A percentile compares a stretch with the other conserved stretches of the same genome.
Evolutionary conservation across 2,329 filamentous ascomycete species (phyloP).

Genomic region (Cytospora piceicola): DNA sequence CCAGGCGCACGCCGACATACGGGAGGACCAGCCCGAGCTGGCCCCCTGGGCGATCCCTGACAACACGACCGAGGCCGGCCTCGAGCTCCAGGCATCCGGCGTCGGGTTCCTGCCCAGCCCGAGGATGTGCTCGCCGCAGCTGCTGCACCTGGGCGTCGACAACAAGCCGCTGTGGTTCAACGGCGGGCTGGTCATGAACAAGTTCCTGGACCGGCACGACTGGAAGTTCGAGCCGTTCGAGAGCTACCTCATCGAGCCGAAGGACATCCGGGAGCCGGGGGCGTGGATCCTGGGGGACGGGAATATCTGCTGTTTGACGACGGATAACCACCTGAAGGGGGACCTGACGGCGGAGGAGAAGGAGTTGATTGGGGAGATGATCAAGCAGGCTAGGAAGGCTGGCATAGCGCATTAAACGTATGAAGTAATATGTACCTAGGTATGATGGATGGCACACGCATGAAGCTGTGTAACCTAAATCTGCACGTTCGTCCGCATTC

Average conservation of each 20-base stretch:
- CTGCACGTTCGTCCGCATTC: neutral
- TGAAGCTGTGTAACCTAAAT: neutral
- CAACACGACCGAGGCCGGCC: constrained; percentile 5
- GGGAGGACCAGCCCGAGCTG: constrained; percentile 23
- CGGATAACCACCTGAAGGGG: constrained; percentile 33
- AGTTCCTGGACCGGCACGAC: constrained; percentile 44
- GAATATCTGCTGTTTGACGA: constrained; percentile 43
- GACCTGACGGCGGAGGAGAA: constrained; percentile 37
- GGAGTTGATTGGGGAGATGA: constrained; percentile 38
- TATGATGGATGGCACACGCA: neutral
- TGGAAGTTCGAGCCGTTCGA: constrained; percentile 43
- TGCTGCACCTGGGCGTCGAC: constrained; percentile 47
- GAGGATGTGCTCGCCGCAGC: constrained; percentile 49
- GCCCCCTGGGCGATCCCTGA: constrained; percentile 3
- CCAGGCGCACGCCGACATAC: constrained; percentile 30
- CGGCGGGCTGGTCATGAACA: constrained; percentile 48
- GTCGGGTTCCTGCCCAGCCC: constrained; percentile 32
- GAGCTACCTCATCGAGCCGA: constrained; percentile 40
- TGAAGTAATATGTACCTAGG: neutral
- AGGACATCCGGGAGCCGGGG: constrained; percentile 34
- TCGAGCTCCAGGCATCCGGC: constrained; percentile 22
- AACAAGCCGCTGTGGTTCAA: constrained; percentile 52
- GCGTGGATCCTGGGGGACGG: constrained; percentile 41
- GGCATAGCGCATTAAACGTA: constrained; percentile 19
- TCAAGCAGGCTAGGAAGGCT: constrained; percentile 33